These are phyloP conservation scores for Rhododendron henanense DNA, from an alignment of 148 eudicot genomes.

Conservation along the genomic window DNA sequence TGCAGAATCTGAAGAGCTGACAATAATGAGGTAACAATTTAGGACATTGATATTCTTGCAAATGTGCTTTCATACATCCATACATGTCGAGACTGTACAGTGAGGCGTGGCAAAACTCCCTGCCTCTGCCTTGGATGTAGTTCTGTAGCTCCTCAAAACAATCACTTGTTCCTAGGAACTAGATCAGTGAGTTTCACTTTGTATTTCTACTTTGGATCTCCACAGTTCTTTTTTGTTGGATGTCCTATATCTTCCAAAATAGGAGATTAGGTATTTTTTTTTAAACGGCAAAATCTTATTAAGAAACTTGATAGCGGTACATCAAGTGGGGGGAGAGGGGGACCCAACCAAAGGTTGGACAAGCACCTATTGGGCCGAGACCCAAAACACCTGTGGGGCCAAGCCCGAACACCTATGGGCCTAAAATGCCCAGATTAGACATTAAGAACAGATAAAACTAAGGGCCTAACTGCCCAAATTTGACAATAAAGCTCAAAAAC, in stretches of 20 bases:
- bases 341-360: too few species aligned
- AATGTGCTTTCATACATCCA: not conserved
- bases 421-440: too few species aligned
- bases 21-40: constrained; percentile 60
- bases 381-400: too few species aligned
- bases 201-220: not conserved
- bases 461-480: too few species aligned
- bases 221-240: not conserved
- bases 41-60: not conserved
- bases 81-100: not conserved
- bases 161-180: not conserved
- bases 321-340: too few species aligned
- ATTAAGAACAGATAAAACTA: too few species aligned
- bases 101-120: not conserved
- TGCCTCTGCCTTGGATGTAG: not conserved
- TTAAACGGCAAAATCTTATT: too few species aligned
- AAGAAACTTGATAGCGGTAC: too few species aligned
- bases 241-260: not conserved
- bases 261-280: not conserved
- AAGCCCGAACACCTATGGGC: too few species aligned
- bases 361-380: too few species aligned
- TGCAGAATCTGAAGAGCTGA: constrained; percentile 79
- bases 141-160: not conserved
- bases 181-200: not conserved
- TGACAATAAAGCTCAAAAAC: too few species aligned